These are phyloP conservation scores for Pichia sp. DNA, from an alignment of 1,139 yeast species.

Conservation along the genomic window DNA sequence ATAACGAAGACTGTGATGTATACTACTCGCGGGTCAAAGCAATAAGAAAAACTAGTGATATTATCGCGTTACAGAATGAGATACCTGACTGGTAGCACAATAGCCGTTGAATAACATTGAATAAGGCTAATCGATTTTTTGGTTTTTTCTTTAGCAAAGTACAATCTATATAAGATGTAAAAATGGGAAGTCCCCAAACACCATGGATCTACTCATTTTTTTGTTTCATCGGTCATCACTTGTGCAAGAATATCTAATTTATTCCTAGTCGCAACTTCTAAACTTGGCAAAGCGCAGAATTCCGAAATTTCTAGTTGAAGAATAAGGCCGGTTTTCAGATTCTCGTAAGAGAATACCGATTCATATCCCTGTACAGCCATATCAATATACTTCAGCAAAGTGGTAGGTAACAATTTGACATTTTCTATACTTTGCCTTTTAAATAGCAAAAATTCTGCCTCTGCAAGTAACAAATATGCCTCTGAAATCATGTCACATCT, in stretches of 20 bases:
- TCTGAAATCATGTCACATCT: constrained; percentile 30
- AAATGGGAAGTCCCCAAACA: too few species aligned
- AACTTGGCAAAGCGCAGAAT: constrained; percentile 2
- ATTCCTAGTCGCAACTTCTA: background rate
- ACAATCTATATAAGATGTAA: too few species aligned
- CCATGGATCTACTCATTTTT: too few species aligned
- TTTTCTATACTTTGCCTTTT: background rate
- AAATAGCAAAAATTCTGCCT: constrained; percentile 12
- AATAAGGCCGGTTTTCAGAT: constrained; percentile 27
- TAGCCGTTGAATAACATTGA: too few species aligned
- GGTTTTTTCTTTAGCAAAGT: background rate
- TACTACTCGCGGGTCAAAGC: constrained; percentile 31
- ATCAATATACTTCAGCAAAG: constrained; percentile 31
- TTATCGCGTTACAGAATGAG: constrained; percentile 6
- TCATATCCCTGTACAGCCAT: constrained; percentile 38
- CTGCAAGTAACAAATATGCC: constrained; percentile 34
- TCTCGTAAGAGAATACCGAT: constrained; percentile 27
- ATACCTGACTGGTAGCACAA: constrained; percentile 19
- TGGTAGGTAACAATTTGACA: constrained; percentile 4
- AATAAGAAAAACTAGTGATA: constrained; percentile 15
- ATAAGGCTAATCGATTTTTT: background rate
- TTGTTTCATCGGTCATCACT: too few species aligned
- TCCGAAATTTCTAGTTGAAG: constrained; percentile 24
- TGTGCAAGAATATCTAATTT: background rate
- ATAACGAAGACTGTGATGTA: constrained; percentile 36